Evolutionary conservation across 2,329 filamentous ascomycete species (phyloP).

Genomic region (Aspergillus flavus): DNA sequence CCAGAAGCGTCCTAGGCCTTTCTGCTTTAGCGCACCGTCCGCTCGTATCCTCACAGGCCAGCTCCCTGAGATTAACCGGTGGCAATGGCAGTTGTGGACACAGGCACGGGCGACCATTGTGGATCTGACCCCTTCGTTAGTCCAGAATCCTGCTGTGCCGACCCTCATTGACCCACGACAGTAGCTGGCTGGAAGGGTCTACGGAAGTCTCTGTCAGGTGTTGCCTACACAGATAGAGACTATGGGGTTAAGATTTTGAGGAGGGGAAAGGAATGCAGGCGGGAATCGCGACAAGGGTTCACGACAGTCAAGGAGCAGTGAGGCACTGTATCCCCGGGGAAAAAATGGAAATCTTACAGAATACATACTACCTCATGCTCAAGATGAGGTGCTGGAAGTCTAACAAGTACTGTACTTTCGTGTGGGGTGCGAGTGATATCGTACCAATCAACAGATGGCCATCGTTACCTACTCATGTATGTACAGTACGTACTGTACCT

Average conservation of each 20-base stretch:
- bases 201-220: neutral
- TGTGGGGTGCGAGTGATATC: neutral
- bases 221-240: neutral
- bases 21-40: neutral
- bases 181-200: slow-evolving; percentile 2
- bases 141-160: neutral
- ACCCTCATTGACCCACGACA: neutral
- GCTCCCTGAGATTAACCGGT: neutral
- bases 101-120: neutral
- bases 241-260: neutral
- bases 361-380: neutral
- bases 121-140: neutral
- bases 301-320: neutral
- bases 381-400: neutral
- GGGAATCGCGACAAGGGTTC: neutral
- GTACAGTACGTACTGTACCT: neutral
- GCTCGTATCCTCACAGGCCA: slow-evolving; percentile 1
- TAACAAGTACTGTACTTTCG: neutral
- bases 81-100: slow-evolving; percentile 6
- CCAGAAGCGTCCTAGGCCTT: neutral
- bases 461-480: neutral
- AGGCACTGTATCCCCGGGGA: neutral
- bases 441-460: neutral
- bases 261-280: neutral
- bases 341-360: neutral